A percentile compares a stretch with the other conserved stretches of the same genome.
Conservation (phyloP, 306 rosid genomes). For the Trifolium pratense region DNA sequence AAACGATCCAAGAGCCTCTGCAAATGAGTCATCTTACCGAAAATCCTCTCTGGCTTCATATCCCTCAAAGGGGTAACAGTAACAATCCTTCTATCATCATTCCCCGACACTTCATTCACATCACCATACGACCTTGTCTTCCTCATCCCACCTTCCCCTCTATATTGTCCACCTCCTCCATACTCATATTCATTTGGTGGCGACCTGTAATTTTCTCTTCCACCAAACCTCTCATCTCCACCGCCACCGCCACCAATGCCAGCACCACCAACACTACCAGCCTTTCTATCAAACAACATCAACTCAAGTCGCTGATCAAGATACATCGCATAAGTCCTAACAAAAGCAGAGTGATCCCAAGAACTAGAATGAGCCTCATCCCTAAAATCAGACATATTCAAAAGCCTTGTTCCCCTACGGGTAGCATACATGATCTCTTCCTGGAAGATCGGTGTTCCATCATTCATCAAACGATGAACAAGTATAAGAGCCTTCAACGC, state of each 20-base stretch:
- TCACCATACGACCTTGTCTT: conserved; percentile 89
- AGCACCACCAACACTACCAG: neutral
- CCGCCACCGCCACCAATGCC: conserved; percentile 16
- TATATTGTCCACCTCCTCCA: conserved; percentile 55
- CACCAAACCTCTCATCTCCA: conserved; percentile 59
- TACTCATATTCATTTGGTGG: conserved; percentile 81
- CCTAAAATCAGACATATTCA: conserved; percentile 84
- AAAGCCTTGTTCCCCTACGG: conserved; percentile 84
- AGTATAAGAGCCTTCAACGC: conserved; percentile 82
- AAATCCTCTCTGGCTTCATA: conserved; percentile 83
- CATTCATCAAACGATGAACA: conserved; percentile 77
- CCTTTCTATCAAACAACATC: conserved; percentile 66
- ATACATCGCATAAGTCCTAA: conserved; percentile 84
- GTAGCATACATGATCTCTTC: conserved; percentile 94
- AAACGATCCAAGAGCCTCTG: conserved; percentile 90
- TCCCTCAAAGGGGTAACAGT: conserved; percentile 87
- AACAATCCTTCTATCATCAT: conserved; percentile 59
- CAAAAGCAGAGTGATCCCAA: conserved; percentile 95
- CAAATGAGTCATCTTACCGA: conserved; percentile 88
- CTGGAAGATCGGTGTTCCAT: conserved; percentile 76
- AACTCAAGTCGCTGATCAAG: conserved; percentile 90
- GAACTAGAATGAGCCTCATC: conserved; percentile 98
- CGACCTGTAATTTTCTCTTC: conserved; percentile 68
- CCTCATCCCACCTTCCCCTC: conserved; percentile 76
- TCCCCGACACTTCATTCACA: conserved; percentile 57